Evolutionary conservation across 129 eudicot species (phyloP).

Genomic region (Heracleum sosnowskyi): DNA sequence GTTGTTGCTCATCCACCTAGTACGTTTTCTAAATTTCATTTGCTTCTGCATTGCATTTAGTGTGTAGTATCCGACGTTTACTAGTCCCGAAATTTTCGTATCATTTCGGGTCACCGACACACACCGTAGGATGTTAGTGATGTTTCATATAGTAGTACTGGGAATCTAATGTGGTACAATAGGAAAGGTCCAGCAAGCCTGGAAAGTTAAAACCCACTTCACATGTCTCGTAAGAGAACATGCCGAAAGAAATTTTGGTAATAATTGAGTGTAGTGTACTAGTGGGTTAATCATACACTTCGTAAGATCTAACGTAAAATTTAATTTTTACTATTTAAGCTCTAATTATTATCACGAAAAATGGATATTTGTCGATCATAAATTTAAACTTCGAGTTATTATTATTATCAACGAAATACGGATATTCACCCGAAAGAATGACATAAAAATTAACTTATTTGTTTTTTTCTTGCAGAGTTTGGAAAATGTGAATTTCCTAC

Average conservation of each 20-base stretch:
- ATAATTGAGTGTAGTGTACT: background rate
- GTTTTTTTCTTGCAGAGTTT: background rate
- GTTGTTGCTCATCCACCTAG: constrained; percentile 10
- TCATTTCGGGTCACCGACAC: too few species aligned
- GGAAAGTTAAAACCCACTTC: background rate
- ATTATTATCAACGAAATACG: too few species aligned
- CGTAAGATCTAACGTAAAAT: background rate
- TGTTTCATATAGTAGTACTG: too few species aligned
- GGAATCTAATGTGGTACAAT: background rate
- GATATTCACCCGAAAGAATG: too few species aligned
- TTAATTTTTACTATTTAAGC: background rate
- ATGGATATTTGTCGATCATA: too few species aligned
- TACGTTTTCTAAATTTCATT: too few species aligned
- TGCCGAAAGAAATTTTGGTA: background rate
- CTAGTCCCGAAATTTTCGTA: too few species aligned
- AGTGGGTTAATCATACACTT: background rate
- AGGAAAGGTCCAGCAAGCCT: constrained; percentile 6
- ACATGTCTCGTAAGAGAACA: background rate
- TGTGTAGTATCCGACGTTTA: too few species aligned
- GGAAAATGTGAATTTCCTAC: constrained; percentile 10
- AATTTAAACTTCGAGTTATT: too few species aligned
- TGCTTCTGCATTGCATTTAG: too few species aligned
- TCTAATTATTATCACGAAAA: background rate
- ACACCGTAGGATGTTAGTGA: too few species aligned
- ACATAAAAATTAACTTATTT: too few species aligned